Base-by-base conservation (phyloP, 805 yeast species). In the Brettanomyces custersianus region DNA sequence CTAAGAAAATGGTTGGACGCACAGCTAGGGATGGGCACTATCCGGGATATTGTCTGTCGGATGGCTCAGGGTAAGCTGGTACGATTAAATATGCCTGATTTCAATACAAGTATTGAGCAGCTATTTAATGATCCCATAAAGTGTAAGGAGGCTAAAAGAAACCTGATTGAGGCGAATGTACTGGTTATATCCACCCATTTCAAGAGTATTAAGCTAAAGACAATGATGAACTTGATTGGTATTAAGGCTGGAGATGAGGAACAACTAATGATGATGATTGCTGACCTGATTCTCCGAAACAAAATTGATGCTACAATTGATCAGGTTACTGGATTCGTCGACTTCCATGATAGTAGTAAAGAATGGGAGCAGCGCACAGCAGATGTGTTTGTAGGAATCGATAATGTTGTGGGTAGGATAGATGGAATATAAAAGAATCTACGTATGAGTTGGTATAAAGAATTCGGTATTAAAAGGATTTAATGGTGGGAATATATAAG, bases 301-400 rank as follows among this genome's bases (percentile, higher is more conserved):
- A 46, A 52, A 19, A 21, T 56, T 2, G 22, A 33, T n/a, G 59
- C 52, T 4, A 33, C 36, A 17, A 41, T 57, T 3, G 55, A 57
- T 37, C 47, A 54, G 28, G 45, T 43, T 13, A 40, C 30, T 6
- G 40, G 37, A 7, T 31, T 34, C 2, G 40, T 55, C 7, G 28
- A 36, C 17, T 55, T 55, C 35, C 23, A 38, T 9, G 15, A 9
- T 16, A 21, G 20, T 5, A 11, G 27, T 11, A 13, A 23, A 23
- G n/a, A 8, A 7, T 32, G 35, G 35, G 23, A 32, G 29, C 9
- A 9, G 13, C 21, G 13, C 18, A 29, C 16, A 7, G 35, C 27
- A 3, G 27, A 31, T 9, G 26, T 21, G 27, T 15, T 31, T 15
- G 29, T 27, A 9, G n/a, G 10, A 13, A 15, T 27, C 13, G 16